phyloP scores from a whole-genome alignment of 2,329 filamentous ascomycete genomes.

The Raffaelea deltoideospora region DNA sequence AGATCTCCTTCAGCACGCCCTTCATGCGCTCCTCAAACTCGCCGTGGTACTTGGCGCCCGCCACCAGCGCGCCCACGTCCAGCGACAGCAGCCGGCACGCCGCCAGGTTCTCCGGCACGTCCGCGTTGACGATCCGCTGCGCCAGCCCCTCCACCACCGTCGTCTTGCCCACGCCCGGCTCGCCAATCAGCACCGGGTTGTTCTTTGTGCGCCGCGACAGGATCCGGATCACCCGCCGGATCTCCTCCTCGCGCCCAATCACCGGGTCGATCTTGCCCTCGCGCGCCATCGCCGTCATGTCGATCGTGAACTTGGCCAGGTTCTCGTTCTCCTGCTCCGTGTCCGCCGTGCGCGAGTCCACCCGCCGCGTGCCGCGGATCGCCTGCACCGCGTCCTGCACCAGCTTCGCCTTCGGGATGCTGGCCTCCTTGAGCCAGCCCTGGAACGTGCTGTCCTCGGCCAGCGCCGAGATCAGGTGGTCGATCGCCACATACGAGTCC shows the following conservation, averaged over 20 bases:
- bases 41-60: conserved; percentile 94
- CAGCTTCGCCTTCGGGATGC: conserved; percentile 81
- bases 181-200: conserved; percentile 94
- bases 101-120: conserved; percentile 90
- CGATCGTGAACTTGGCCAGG: conserved; percentile 93
- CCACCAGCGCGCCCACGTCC: conserved; percentile 87
- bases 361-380: conserved; percentile 81
- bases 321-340: conserved; percentile 88
- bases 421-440: conserved; percentile 63
- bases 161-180: conserved; percentile 96
- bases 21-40: conserved; percentile 99
- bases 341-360: conserved; percentile 93
- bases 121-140: conserved; percentile 87
- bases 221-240: conserved; percentile 80
- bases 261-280: conserved; percentile 98
- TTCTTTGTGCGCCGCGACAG: conserved; percentile 92
- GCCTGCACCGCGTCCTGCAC: conserved; percentile 81
- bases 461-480: conserved; percentile 80
- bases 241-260: conserved; percentile 93
- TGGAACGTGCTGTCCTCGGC: conserved; percentile 67
- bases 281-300: conserved; percentile 91
- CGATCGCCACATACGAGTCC: conserved; percentile 84
- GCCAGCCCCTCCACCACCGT: conserved; percentile 94
- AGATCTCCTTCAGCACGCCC: conserved; percentile 92
- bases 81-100: conserved; percentile 88